A percentile compares a stretch with the other conserved stretches of the same genome.
Conservation (phyloP, 2,329 filamentous ascomycete species). For the Magnaporthiopsis incrustans region DNA sequence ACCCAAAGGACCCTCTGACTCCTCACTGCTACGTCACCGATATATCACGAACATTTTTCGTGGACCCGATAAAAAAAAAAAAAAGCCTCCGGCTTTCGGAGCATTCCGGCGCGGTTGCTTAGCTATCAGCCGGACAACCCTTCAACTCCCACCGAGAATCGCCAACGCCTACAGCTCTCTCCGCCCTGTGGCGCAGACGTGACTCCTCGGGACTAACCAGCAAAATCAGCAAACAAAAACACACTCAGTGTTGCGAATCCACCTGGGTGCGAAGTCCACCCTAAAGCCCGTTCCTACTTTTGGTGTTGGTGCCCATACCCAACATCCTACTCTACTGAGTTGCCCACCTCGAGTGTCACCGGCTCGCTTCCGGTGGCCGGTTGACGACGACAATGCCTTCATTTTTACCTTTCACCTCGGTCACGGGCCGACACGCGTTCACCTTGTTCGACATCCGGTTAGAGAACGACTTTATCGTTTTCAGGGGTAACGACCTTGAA, state of each 20-base stretch:
- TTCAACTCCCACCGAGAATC: not conserved
- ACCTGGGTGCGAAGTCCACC: not conserved
- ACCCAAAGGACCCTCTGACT: not conserved
- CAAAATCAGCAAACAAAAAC: not conserved
- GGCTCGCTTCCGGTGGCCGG: conserved; percentile 6
- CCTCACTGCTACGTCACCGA: not conserved
- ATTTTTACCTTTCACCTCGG: conserved; percentile 47
- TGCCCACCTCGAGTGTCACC: not conserved
- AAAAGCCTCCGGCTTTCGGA: not conserved
- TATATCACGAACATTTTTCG: not conserved
- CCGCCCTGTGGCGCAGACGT: not conserved
- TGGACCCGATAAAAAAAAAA: not conserved
- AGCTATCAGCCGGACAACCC: not conserved
- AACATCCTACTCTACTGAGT: not conserved
- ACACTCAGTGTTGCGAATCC: not conserved
- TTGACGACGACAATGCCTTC: conserved; percentile 37
- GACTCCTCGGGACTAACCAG: not conserved
- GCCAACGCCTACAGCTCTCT: not conserved
- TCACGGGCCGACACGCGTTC: conserved; percentile 41
- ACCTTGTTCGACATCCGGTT: conserved; percentile 59
- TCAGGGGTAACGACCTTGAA: conserved; percentile 67
- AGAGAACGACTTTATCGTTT: conserved; percentile 71
- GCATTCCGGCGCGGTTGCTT: not conserved
- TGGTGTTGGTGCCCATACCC: not conserved
- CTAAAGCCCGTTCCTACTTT: not conserved